These are phyloP conservation scores for Cercospora beticola DNA, from an alignment of 2,329 filamentous ascomycete species.

Conservation along the genomic window DNA sequence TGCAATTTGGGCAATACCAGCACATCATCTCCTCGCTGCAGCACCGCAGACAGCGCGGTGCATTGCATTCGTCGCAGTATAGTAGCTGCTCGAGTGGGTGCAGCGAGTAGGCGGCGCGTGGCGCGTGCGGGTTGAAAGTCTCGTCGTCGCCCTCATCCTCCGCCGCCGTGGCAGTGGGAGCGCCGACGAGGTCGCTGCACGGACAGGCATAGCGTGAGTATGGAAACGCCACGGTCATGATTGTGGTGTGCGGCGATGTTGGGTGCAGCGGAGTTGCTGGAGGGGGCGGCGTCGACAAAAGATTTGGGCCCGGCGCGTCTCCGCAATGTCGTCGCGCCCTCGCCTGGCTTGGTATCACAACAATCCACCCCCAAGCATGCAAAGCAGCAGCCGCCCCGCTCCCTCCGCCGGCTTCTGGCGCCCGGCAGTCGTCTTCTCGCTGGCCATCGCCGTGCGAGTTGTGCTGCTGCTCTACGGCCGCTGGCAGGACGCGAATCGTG, in stretches of 20 bases:
- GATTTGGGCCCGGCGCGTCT: not conserved
- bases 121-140: conserved; percentile 81
- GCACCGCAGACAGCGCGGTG: conserved; percentile 90
- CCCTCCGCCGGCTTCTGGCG: conserved; percentile 24
- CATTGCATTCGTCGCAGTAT: conserved; percentile 96
- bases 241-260: not conserved
- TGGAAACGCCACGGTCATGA: conserved; percentile 59
- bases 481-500: conserved; percentile 87
- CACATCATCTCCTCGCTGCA: conserved; percentile 90
- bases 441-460: conserved; percentile 63
- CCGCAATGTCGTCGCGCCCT: not conserved
- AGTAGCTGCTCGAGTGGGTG: conserved; percentile 91
- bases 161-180: conserved; percentile 37
- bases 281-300: not conserved
- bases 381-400: not conserved
- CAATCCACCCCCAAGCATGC: not conserved
- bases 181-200: conserved; percentile 53
- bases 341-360: not conserved
- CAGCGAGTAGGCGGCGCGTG: conserved; percentile 84
- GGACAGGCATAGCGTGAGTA: conserved; percentile 66
- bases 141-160: conserved; percentile 70
- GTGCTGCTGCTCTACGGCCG: conserved; percentile 81
- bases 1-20: conserved; percentile 90
- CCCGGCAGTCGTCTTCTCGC: conserved; percentile 42
- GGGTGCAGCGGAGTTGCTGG: not conserved